Evolutionary conservation across 192 early-diverging fungal genomes (phyloP), one percentile per base, ranked within the genome.

Genomic region (Gamsiella multidivaricata): DNA sequence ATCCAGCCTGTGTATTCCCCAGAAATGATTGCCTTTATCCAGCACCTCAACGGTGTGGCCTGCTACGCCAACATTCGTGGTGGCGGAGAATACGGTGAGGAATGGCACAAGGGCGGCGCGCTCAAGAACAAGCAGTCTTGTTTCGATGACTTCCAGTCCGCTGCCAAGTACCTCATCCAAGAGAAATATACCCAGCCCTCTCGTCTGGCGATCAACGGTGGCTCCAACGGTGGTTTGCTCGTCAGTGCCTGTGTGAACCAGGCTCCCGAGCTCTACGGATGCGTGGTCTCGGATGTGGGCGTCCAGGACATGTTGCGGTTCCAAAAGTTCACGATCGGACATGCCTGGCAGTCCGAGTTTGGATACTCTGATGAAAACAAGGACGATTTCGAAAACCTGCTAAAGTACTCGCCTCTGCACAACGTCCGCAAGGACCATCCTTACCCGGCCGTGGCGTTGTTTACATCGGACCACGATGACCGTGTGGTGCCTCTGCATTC

Each of bases 301-400:
- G 91, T 92, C 28, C 69, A 90, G 84, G 92, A 93, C 61, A 81
- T 93, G 82, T 55, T 88, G 49, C 83, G 90, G 36, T 93, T 91
- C 85, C 91, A 93, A 80, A 91, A 91, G 69, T 93, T 93, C 67
- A 93, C 91, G 5, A 91, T 91, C 54, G 92, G 92, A 3, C 81
- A 86, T 69, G 89, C 86, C 5, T 93, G 92, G 92, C 74, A 69
- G 39, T 81, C 83, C 22, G 90, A 92, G 56, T 92, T 86, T 69
- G 90, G 90, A 14, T 81, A 89, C 54, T 88, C 91, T 25, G 88
- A 91, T 39, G 82, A 84, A 20, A 71, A 79, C 46, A 72, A 81
- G 63, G 89, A 88, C 63, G 91, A 93, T 61, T 92, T 92, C 73
- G 79, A 86, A 18, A 81, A 86, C 54, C 26, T 90, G 33, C 54